Evolutionary conservation across 2,329 filamentous ascomycete species (phyloP).

Genomic region (Phaeosphaeria sp.): DNA sequence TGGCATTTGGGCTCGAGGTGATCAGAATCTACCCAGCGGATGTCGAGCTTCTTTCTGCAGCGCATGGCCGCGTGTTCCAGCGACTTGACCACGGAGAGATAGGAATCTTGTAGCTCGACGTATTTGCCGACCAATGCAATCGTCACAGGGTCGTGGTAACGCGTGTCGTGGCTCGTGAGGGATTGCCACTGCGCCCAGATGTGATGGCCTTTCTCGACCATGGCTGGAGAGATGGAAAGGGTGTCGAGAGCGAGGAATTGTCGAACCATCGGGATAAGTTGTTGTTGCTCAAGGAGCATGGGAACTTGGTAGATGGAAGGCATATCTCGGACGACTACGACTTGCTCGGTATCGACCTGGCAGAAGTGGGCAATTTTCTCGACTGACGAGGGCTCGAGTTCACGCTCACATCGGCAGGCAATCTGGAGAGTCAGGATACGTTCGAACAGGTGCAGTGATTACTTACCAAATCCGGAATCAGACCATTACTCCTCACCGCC

Average conservation of each 20-base stretch:
- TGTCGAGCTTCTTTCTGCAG: slow-evolving; percentile 77
- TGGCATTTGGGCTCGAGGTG: slow-evolving; percentile 75
- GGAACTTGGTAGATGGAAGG: slow-evolving; percentile 93
- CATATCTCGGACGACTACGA: slow-evolving; percentile 87
- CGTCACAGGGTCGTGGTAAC: slow-evolving; percentile 71
- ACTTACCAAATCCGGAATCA: slow-evolving; percentile 66
- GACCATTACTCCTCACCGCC: slow-evolving; percentile 79
- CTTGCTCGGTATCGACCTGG: slow-evolving; percentile 83
- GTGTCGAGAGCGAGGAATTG: slow-evolving; percentile 69
- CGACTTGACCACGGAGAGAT: slow-evolving; percentile 82
- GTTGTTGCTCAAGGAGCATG: slow-evolving; percentile 84
- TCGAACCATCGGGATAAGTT: slow-evolving; percentile 71
- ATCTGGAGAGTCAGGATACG: slow-evolving; percentile 62
- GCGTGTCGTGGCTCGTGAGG: slow-evolving; percentile 71
- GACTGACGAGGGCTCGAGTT: slow-evolving; percentile 75
- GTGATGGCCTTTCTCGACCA: slow-evolving; percentile 67
- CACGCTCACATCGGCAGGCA: slow-evolving; percentile 85
- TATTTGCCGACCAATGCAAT: slow-evolving; percentile 96
- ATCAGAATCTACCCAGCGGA: slow-evolving; percentile 85
- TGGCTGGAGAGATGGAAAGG: slow-evolving; percentile 58
- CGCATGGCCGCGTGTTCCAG: slow-evolving; percentile 92
- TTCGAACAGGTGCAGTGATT: neutral
- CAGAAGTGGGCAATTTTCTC: slow-evolving; percentile 90
- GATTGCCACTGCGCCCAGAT: slow-evolving; percentile 82
- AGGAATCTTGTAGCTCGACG: slow-evolving; percentile 81